Evolutionary conservation across 2,329 filamentous ascomycete genomes (phyloP), one percentile per base, ranked within the genome.

Genomic region (Aspergillus pseudonomiae): DNA sequence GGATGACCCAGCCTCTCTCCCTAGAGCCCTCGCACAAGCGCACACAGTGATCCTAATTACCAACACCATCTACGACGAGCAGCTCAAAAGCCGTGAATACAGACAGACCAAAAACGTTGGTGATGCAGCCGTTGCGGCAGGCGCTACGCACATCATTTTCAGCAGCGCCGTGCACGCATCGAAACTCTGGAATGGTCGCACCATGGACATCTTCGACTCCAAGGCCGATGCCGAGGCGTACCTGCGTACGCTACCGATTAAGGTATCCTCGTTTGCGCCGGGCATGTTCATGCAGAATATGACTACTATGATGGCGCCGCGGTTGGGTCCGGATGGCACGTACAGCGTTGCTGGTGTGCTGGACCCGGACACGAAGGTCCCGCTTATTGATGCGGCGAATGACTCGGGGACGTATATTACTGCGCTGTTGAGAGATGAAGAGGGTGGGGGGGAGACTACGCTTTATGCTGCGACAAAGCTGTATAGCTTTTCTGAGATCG

Each of bases 171-270:
- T 53, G 57, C 72, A 50, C 67, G 66, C 16, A 28, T 64, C 19
- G 45, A 73, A 71, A 19, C 69, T 79, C 12, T 70, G 63, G 21
- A 67, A 77, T 28, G 77, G 66, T 80, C 64, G 56, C 1, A 5
- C 62, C 0, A 54, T 67, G 4, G 62, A 64, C 16, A 83, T 85
- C 66, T 89, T 88, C 64, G 86, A 89, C 73, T 77, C 74, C 71
- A 89, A 89, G 71, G 85, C 85, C 24, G 75, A 82, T 14, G 80
- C 85, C 0, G 85, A 87, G 67, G 68, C 78, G n/a, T 86, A 88
- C 69, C 82, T 87, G 54, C 81, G 83, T 21, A 61, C 68, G 0
- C 74, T 83, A 3, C 80, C 80, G 0, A 73, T 89, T 2, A 80
- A 81, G 1, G 80, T 78, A 12, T 82, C 85, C 0, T 88, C 87